These are phyloP conservation scores for Gossypium herbaceum DNA, from an alignment of 345 rosid genomes.

Conservation along the genomic window DNA sequence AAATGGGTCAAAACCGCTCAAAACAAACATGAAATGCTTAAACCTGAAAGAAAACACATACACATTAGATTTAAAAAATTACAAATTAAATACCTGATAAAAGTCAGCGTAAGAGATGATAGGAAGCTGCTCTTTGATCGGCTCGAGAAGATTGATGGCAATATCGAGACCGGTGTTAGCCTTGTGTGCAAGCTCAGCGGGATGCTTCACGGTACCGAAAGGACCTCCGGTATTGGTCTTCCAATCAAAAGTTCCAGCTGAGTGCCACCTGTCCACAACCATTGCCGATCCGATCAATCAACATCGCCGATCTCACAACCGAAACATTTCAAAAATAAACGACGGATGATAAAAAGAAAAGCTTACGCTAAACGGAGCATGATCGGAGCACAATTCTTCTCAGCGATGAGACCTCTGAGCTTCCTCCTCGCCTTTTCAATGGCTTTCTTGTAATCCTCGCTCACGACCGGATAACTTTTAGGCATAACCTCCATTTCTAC, in stretches of 20 bases:
- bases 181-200: constrained; percentile 65
- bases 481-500: constrained; percentile 41
- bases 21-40: background rate
- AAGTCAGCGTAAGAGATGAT: constrained; percentile 63
- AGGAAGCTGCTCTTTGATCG: constrained; percentile 78
- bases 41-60: background rate
- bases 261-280: constrained; percentile 75
- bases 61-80: background rate
- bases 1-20: background rate
- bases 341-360: background rate
- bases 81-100: constrained; percentile 44
- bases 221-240: constrained; percentile 86
- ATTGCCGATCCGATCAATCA: background rate
- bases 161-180: constrained; percentile 87
- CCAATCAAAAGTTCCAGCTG: constrained; percentile 88
- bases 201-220: constrained; percentile 70
- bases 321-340: background rate
- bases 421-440: constrained; percentile 73
- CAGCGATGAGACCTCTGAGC: constrained; percentile 79
- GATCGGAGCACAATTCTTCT: constrained; percentile 87
- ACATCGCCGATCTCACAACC: background rate
- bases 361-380: constrained; percentile 88
- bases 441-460: constrained; percentile 71
- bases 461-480: constrained; percentile 76
- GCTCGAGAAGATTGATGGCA: constrained; percentile 76